Evolutionary conservation across 2,329 filamentous ascomycete genomes (phyloP).

Genomic region (Fusarium pseudonygamai): DNA sequence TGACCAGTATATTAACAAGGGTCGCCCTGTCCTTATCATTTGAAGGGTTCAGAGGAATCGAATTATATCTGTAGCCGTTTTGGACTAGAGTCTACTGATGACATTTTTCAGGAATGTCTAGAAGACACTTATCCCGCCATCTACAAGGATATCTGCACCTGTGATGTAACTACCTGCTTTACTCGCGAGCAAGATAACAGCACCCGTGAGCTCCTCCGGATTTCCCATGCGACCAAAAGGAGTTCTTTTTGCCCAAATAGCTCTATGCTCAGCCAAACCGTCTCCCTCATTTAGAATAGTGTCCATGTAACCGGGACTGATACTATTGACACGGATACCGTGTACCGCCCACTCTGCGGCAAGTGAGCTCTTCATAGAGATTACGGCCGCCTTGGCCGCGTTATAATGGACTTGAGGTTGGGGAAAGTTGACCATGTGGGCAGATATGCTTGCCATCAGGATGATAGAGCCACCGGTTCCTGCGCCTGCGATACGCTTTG

Average conservation of each 20-base stretch:
- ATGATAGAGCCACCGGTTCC: constrained; percentile 70
- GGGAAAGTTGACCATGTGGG: constrained; percentile 74
- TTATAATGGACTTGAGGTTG: constrained; percentile 80
- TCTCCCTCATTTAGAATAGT: constrained; percentile 17
- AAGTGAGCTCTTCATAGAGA: constrained; percentile 8
- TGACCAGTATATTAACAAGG: neutral
- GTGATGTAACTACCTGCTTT: constrained; percentile 22
- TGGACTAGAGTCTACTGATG: neutral
- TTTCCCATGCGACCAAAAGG: constrained; percentile 14
- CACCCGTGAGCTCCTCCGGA: constrained; percentile 11
- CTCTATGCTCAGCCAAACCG: constrained; percentile 12
- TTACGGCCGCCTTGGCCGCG: constrained; percentile 47
- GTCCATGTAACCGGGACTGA: constrained; percentile 21
- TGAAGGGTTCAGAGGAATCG: fast-evolving
- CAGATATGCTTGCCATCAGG: constrained; percentile 74
- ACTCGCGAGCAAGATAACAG: constrained; percentile 7
- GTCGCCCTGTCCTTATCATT: fast-evolving
- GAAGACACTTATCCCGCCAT: constrained; percentile 16
- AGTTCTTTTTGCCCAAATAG: constrained; percentile 1
- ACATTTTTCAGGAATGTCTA: neutral
- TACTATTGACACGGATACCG: constrained; percentile 12
- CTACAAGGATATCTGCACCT: constrained; percentile 8
- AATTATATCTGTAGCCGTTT: fast-evolving
- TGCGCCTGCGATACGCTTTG: constrained; percentile 45
- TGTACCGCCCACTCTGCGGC: constrained; percentile 17